Base-by-base conservation (phyloP, 2,329 filamentous ascomycete species). In the Colletotrichum somersetense region DNA sequence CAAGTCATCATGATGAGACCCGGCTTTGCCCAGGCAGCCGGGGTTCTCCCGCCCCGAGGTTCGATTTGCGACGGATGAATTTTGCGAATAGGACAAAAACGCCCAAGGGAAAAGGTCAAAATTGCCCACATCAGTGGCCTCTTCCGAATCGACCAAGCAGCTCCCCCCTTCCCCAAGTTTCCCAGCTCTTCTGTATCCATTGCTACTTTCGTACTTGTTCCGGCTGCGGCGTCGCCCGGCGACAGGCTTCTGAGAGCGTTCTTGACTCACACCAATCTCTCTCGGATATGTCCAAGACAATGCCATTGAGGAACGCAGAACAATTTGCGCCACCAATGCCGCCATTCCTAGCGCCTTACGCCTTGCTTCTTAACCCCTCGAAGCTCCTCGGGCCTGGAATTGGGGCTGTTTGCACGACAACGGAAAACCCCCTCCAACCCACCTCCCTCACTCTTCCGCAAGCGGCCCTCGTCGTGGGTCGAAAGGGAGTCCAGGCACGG, bases 231-330 rank as follows among this genome's bases (percentile, higher is more conserved):
- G 26, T n/a, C 42, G 59, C 44, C 59, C n/a, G 20, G 44, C 44
- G 59, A 33, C 44, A 12, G 44, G 38, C 23, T 35, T 8, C 33
- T 23, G 20, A 4, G 8, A 62, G 11, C 23, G 33, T 48, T 50
- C 33, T 42, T 42, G 12, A n/a, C 12, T 11, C 8, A 30, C 26
- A 14, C 33, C 8, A n/a, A 3, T 38, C 38, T 26, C 63, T 58
- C 58, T 67, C 65, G 38, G 65, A 68, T 58, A 71, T 62, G 38
- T 55, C 46, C 53, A 30, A 53, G 33, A 57, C 65, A 46, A 3
- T 12, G 64, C 12, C 30, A 57, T 10, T 58, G 10, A 14, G 40
- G 62, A 66, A 69, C 40, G 62, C 14, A 33, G 12, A 18, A n/a
- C n/a, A n/a, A 57, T 48, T 38, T 5, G n/a, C 3, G 38, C 63